Evolutionary conservation across 768 basidiomycete species (phyloP), one percentile per base, ranked within the genome.

Genomic region (Pleurotus salmoneostramineus): DNA sequence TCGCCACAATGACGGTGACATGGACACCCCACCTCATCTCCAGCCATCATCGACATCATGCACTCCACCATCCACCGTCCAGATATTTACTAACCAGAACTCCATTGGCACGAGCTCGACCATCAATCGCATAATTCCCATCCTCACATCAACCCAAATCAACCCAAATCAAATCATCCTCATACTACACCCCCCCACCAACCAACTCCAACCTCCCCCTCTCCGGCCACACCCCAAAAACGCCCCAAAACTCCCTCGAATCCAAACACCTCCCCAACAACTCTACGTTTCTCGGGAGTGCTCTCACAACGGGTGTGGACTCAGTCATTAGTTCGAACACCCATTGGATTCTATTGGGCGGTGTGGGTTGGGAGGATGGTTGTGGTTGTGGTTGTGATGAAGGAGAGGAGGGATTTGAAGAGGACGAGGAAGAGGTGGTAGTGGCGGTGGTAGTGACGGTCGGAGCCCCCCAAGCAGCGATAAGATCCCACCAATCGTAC

Each of bases 401-500:
- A 27, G 21, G 21, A 27, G 21, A 27, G 21, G 31, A 21, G 2
- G 37, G 44, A n/a, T 15, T 17, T 8, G 42, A 33, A 33, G 50
- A 17, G 6, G 27, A 31, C n/a, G 52, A 35, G 31, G 34, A 4
- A 12, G 43, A 49, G 43, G 15, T 15, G n/a, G 10, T 40, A 15
- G 45, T 32, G 47, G 40, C 3, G n/a, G 8, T 42, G 40, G 40
- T 42, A 42, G 40, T 42, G n/a, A n/a, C n/a, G 10, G 40, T 42
- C 44, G 42, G 10, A 68, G 58, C 0, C 78, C 52, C 81, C 83
- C 83, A 86, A 3, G 80, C 77, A 5, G 78, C 77, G 0, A 80
- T 82, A 3, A 86, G 71, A 62, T 86, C 83, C 84, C 84, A 87
- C 85, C 85, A 87, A 65, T 88, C 85, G 63, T 85, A 84, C 40